Evolutionary conservation across 2,329 filamentous ascomycete species (phyloP).

Genomic region (Aspergillus spinulosporus): DNA sequence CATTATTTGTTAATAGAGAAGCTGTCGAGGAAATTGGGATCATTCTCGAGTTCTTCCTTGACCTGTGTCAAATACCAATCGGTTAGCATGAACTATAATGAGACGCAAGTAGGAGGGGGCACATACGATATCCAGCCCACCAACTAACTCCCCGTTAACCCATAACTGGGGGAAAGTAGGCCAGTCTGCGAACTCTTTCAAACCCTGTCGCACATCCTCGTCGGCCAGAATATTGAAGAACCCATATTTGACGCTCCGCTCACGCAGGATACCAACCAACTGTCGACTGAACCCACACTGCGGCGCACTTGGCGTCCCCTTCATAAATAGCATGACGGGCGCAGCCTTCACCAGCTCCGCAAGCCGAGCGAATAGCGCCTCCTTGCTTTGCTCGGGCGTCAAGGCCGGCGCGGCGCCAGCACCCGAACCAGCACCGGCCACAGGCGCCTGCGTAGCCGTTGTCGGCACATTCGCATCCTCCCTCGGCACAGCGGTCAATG

Average conservation of each 20-base stretch:
- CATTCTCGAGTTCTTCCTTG: conserved; percentile 85
- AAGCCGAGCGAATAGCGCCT: conserved; percentile 80
- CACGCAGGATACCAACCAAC: conserved; percentile 79
- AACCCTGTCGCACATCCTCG: conserved; percentile 90
- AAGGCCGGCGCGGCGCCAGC: conserved; percentile 22
- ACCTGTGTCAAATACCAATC: conserved; percentile 58
- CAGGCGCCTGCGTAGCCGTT: conserved; percentile 34
- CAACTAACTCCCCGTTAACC: conserved; percentile 85
- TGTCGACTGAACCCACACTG: conserved; percentile 94
- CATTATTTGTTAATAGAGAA: conserved; percentile 57
- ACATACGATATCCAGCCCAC: conserved; percentile 92
- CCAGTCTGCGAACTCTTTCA: conserved; percentile 98
- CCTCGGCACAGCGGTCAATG: conserved; percentile 42
- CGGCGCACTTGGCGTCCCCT: conserved; percentile 83
- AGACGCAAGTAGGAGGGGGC: neutral
- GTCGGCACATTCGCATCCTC: conserved; percentile 34
- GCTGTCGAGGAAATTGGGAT: conserved; percentile 77
- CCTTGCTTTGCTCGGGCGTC: conserved; percentile 64
- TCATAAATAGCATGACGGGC: conserved; percentile 98
- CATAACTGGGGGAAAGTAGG: conserved; percentile 96
- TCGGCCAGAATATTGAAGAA: conserved; percentile 99
- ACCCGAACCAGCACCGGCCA: conserved; percentile 15
- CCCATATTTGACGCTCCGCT: conserved; percentile 90
- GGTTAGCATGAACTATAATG: neutral
- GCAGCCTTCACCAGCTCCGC: conserved; percentile 88